phyloP scores from a whole-genome alignment of 371 early-diverging fungal genomes.

The Rhizopus arrhizus region DNA sequence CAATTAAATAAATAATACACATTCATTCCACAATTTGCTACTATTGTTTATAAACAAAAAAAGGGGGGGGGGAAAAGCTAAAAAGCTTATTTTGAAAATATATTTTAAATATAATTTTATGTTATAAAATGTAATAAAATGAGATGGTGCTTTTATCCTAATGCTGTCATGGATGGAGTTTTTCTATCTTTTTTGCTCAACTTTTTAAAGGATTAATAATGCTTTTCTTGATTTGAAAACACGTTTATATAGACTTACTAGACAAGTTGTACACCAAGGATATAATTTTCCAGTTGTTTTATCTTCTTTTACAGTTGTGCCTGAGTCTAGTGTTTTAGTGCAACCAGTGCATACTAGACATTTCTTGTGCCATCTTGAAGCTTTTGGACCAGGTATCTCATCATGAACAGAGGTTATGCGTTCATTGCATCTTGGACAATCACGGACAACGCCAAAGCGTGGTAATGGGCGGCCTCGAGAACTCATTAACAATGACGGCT shows the following conservation, averaged over 20 bases:
- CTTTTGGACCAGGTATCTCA: slow-evolving; percentile 50
- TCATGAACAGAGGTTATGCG: slow-evolving; percentile 45
- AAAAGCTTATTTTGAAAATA: too few species aligned
- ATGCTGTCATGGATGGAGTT: neutral
- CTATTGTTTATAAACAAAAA: too few species aligned
- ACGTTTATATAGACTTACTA: slow-evolving; percentile 25
- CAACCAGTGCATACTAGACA: slow-evolving; percentile 43
- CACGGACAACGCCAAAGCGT: slow-evolving; percentile 36
- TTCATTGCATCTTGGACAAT: slow-evolving; percentile 44
- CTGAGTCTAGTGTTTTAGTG: slow-evolving; percentile 44
- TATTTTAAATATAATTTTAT: too few species aligned
- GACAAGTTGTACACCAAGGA: slow-evolving; percentile 45
- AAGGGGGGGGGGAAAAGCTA: too few species aligned
- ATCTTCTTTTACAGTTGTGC: slow-evolving; percentile 36
- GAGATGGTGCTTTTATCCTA: neutral
- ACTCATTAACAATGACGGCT: slow-evolving; percentile 43
- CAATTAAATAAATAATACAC: slow-evolving; percentile 40
- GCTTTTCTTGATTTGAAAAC: neutral
- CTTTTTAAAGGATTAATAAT: neutral
- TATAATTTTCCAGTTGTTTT: slow-evolving; percentile 18
- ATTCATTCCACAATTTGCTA: slow-evolving; percentile 40
- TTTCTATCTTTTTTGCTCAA: neutral
- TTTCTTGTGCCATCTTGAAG: slow-evolving; percentile 47
- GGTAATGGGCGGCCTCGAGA: slow-evolving; percentile 41
- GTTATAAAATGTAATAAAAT: too few species aligned